These are phyloP conservation scores for Termitomyces sp. DNA, from an alignment of 768 basidiomycete species.

Conservation along the genomic window DNA sequence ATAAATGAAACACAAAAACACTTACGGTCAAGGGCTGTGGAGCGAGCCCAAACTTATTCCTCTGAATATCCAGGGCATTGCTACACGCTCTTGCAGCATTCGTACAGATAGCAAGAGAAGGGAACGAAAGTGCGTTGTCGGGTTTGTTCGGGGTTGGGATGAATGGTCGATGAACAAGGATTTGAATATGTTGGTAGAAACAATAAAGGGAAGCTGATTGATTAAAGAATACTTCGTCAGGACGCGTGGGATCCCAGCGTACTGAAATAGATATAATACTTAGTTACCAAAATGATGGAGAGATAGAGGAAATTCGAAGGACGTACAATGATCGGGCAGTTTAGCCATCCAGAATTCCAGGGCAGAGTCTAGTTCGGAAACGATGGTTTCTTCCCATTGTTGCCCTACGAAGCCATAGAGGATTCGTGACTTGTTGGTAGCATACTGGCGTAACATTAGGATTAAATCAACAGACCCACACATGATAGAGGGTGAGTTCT, in stretches of 20 bases:
- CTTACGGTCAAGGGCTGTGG: slow-evolving; percentile 30
- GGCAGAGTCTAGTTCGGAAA: slow-evolving; percentile 65
- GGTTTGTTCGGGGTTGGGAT: slow-evolving; percentile 53
- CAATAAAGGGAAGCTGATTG: slow-evolving; percentile 56
- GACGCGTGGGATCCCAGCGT: slow-evolving; percentile 44
- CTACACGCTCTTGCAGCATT: slow-evolving; percentile 76
- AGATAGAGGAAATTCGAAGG: neutral
- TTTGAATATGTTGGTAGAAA: slow-evolving; percentile 53
- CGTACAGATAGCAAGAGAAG: slow-evolving; percentile 70
- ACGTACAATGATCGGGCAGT: slow-evolving; percentile 55
- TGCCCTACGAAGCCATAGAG: slow-evolving; percentile 54
- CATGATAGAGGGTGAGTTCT: slow-evolving; percentile 13
- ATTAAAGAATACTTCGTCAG: slow-evolving; percentile 40
- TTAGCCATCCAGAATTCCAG: slow-evolving; percentile 65
- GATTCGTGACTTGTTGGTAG: slow-evolving; percentile 71
- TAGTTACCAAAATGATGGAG: neutral
- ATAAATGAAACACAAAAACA: neutral
- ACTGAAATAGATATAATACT: slow-evolving; percentile 21
- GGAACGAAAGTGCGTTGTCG: slow-evolving; percentile 38
- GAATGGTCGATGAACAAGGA: slow-evolving; percentile 75
- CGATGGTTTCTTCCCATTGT: slow-evolving; percentile 62
- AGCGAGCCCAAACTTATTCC: slow-evolving; percentile 24
- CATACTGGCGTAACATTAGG: slow-evolving; percentile 45
- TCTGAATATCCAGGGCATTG: slow-evolving; percentile 63
- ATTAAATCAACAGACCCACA: neutral